Conservation (phyloP, 768 basidiomycete species). For the Lentinus tigrinus region DNA sequence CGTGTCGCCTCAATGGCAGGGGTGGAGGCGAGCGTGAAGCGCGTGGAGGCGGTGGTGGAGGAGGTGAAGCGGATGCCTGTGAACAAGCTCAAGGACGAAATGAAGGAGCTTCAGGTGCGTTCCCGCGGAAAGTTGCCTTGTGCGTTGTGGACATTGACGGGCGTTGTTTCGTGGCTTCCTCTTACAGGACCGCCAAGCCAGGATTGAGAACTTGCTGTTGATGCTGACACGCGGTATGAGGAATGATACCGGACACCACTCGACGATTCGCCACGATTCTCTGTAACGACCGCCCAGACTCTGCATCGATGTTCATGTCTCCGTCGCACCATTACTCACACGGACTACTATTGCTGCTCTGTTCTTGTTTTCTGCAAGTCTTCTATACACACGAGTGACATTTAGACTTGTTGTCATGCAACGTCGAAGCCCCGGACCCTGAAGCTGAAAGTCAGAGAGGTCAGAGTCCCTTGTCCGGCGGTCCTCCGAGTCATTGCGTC, state of each 20-base stretch:
- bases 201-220: slow-evolving; percentile 72
- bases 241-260: slow-evolving; percentile 30
- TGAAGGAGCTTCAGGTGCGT: slow-evolving; percentile 78
- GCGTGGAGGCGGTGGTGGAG: slow-evolving; percentile 62
- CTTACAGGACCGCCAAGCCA: slow-evolving; percentile 58
- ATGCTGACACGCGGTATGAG: slow-evolving; percentile 69
- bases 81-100: slow-evolving; percentile 67
- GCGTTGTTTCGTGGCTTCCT: background rate
- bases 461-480: no score
- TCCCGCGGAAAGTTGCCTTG: background rate
- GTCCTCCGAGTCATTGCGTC: no score
- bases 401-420: no score
- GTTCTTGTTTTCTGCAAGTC: no score
- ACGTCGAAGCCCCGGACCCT: no score
- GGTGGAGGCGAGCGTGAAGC: slow-evolving; percentile 47
- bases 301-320: slow-evolving; percentile 7
- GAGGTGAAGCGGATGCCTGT: slow-evolving; percentile 65
- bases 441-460: no score
- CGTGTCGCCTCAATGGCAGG: slow-evolving; percentile 19
- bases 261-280: slow-evolving; percentile 24
- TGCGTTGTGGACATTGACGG: background rate
- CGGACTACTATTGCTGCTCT: no score
- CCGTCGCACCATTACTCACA: no score
- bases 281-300: slow-evolving; percentile 21
- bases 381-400: no score